Percentiles rank a stretch among this genome's conserved stretches.
These are phyloP conservation scores for Xeromyces bisporus DNA, from an alignment of 495 filamentous ascomycete species.

Conservation along the genomic window DNA sequence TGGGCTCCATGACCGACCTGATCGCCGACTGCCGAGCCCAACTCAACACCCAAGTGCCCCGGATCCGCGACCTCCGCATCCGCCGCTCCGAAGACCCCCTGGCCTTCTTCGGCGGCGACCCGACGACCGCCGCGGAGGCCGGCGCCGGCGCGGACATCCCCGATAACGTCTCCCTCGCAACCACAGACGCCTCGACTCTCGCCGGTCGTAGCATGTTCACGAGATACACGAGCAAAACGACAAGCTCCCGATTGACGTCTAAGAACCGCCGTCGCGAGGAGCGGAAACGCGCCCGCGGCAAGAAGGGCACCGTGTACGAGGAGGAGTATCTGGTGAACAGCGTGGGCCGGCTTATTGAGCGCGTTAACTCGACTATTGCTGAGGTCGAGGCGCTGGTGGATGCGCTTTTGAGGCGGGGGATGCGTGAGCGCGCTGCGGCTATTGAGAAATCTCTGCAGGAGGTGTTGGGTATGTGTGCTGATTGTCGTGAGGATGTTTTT, in stretches of 20 bases:
- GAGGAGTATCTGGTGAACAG: slow-evolving; percentile 90
- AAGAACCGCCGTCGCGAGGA: slow-evolving; percentile 78
- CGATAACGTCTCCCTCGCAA: slow-evolving; percentile 81
- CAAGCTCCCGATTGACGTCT: slow-evolving; percentile 52
- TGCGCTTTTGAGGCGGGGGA: slow-evolving; percentile 56
- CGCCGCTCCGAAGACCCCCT: slow-evolving; percentile 72
- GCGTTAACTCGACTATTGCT: slow-evolving; percentile 49
- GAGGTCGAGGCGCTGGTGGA: slow-evolving; percentile 60
- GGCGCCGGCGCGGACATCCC: slow-evolving; percentile 47
- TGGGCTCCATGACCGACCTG: slow-evolving; percentile 66
- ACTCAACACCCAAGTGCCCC: slow-evolving; percentile 64
- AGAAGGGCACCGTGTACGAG: slow-evolving; percentile 94
- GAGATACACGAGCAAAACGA: slow-evolving; percentile 62
- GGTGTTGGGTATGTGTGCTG: slow-evolving; percentile 48
- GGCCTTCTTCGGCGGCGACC: slow-evolving; percentile 57
- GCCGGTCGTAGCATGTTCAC: slow-evolving; percentile 68
- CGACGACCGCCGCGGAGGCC: slow-evolving; percentile 25
- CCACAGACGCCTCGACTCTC: slow-evolving; percentile 63
- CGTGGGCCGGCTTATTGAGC: slow-evolving; percentile 65
- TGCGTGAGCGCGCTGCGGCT: slow-evolving; percentile 72
- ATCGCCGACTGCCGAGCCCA: slow-evolving; percentile 83
- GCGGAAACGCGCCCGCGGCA: slow-evolving; percentile 81
- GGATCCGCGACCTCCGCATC: slow-evolving; percentile 60
- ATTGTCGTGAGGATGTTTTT: slow-evolving; percentile 53
- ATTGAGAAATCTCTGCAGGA: slow-evolving; percentile 56